Percentiles rank a stretch among this genome's conserved stretches.
phyloP scores from a whole-genome alignment of 495 filamentous ascomycete genomes.

The Podospora pseudocomata region DNA sequence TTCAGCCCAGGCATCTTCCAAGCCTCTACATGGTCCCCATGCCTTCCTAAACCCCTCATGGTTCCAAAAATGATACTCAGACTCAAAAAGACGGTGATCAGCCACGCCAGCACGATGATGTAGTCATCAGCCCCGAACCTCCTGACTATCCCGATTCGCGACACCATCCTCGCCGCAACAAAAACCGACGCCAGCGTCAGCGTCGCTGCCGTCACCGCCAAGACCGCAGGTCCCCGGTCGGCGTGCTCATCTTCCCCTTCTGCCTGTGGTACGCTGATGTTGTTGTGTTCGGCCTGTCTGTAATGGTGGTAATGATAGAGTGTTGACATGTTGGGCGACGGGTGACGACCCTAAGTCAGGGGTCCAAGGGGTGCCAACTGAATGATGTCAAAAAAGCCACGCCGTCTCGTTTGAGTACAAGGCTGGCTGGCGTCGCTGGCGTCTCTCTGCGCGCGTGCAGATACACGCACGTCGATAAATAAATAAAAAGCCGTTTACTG shows the following conservation, averaged over 20 bases:
- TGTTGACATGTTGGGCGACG: neutral
- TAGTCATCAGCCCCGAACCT: constrained; percentile 73
- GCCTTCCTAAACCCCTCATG: constrained; percentile 68
- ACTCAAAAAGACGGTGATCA: constrained; percentile 72
- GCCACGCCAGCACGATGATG: constrained; percentile 80
- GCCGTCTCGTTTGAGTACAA: neutral
- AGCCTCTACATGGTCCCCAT: constrained; percentile 58
- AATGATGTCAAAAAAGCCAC: neutral
- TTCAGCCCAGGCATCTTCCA: constrained; percentile 50
- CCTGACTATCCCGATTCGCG: constrained; percentile 68
- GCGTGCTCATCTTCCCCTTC: constrained; percentile 32
- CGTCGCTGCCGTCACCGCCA: constrained; percentile 70
- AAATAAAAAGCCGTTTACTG: neutral
- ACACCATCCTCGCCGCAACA: constrained; percentile 67
- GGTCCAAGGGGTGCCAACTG: too few species aligned
- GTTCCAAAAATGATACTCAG: constrained; percentile 73
- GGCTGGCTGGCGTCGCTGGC: neutral
- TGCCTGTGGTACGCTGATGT: neutral
- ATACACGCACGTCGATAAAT: neutral
- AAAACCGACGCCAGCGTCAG: constrained; percentile 65
- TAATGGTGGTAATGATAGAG: neutral
- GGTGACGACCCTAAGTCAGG: neutral
- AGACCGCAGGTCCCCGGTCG: constrained; percentile 61
- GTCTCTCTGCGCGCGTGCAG: neutral
- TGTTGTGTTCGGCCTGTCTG: neutral